Evolutionary conservation across 2,329 filamentous ascomycete genomes (phyloP), one percentile per base, ranked within the genome.

Genomic region (Elsinoe ampelina): DNA sequence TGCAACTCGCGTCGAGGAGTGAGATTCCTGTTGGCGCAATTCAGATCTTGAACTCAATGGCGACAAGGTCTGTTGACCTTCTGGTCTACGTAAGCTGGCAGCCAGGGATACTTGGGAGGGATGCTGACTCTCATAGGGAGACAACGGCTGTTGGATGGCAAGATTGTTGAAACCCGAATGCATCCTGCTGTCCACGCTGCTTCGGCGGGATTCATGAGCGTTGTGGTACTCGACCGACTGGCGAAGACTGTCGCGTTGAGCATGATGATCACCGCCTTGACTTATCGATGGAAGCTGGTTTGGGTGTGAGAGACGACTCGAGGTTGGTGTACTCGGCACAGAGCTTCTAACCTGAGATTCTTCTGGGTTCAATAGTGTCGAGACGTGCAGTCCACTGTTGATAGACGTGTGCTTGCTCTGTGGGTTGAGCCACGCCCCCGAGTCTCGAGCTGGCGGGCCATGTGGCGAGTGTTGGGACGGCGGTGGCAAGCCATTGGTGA

Each of bases 141-240:
- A 87, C 1, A 77, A 77, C 45, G 79, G 79, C 26, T 30, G 26
- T 54, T 82, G 82, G 50, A 91, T 76, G 62, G 82, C 78, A 70
- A 91, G 78, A 45, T 87, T 84, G 57, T 77, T 80, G 68, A 91
- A 84, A 43, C 80, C 80, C 61, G 83, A 81, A 65, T 88, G 87
- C 68, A 91, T 84, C 60, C 86, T 80, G 69, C 86, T 89, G 69
- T 91, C 87, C 3, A 91, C 85, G 64, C 87, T 91, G 71, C 89
- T 87, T 54, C 87, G 81, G 58, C 86, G 80, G 48, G 84, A 82
- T 50, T 84, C 77, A 35, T 76, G 69, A 19, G 79, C 73, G 1
- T 75, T 71, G 32, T 71, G 67, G 5, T 74, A 73, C 50, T 83
- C 80, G 45, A 63, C 59, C 42, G 64, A 67, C 45, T 65, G 65